These are phyloP conservation scores for Citropsis articulata DNA, from an alignment of 345 rosid genomes.

Conservation along the genomic window DNA sequence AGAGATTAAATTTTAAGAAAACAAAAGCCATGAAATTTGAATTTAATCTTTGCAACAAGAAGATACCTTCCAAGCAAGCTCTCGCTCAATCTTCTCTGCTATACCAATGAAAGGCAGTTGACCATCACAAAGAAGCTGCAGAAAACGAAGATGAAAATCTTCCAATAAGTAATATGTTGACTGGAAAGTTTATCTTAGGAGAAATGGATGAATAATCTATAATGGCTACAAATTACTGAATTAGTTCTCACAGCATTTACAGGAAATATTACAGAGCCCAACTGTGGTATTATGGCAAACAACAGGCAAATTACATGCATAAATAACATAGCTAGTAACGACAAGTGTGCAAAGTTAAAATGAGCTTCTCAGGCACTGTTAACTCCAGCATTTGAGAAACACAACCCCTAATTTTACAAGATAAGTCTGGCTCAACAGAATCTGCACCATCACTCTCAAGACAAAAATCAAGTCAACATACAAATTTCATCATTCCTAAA, in stretches of 20 bases:
- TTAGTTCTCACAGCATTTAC: background rate
- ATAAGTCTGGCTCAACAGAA: background rate
- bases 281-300: background rate
- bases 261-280: background rate
- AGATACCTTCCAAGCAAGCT: constrained; percentile 94
- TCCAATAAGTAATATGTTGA: background rate
- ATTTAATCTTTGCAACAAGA: constrained; percentile 17
- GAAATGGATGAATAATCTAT: background rate
- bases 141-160: constrained; percentile 8
- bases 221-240: background rate
- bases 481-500: background rate
- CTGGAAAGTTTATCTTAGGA: background rate
- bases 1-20: constrained; percentile 14
- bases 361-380: background rate
- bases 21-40: constrained; percentile 1
- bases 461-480: background rate
- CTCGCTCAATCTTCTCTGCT: constrained; percentile 82
- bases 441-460: background rate
- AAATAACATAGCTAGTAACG: background rate
- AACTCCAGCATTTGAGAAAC: background rate
- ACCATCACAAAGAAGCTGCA: constrained; percentile 80
- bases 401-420: background rate
- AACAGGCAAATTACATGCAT: background rate
- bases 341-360: background rate
- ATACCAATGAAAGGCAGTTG: constrained; percentile 85